Base-by-base conservation (phyloP, 1,284 basidiomycete species). In the Lentinula novae-zelandiae region DNA sequence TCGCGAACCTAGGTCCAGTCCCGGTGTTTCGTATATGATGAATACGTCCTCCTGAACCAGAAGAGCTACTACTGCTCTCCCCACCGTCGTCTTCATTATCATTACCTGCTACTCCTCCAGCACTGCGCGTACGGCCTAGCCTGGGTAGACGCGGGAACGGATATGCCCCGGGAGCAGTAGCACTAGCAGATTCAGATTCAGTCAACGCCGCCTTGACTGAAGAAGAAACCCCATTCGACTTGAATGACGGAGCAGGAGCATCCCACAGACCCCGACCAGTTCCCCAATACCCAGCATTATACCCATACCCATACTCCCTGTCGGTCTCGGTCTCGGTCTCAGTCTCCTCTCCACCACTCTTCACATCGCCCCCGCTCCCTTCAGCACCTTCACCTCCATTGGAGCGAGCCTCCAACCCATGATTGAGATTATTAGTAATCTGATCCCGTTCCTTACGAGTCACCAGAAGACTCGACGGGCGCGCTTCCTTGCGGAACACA, bases 401-500 rank as follows among this genome's bases (percentile, higher is more conserved):
- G 15, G 42, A 46, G 27, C 12, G 44, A n/a, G 7, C 20, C 7
- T 46, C 22, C 6, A 20, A 46, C 9, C 3, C 20, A 46, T 46
- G 44, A n/a, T 20, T 22, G 2, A 46, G 8, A 46, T 9, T 46
- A 20, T 17, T n/a, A 2, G 54, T 15, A 13, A 46, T 13, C 7
- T 54, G 53, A 42, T 40, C 53, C 10, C 39, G 53, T 39, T 56
- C 54, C 22, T 54, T 55, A 13, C 62, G 48, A 7, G 59, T 50
- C 8, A 55, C 44, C 22, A 70, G 68, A 6, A 83, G 66, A 0
- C 73, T 72, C 4, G 78, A 77, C 0, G 96, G 96, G 62, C 88
- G 87, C 49, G 94, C 95, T 46, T 87, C 83, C 57, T 90, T 82
- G 60, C 86, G 85, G 78, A 94, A 98, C 34, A 96, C 73, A 63